These are phyloP conservation scores for Fusarium denticulatum DNA, from an alignment of 2,329 filamentous ascomycete species.

Conservation along the genomic window DNA sequence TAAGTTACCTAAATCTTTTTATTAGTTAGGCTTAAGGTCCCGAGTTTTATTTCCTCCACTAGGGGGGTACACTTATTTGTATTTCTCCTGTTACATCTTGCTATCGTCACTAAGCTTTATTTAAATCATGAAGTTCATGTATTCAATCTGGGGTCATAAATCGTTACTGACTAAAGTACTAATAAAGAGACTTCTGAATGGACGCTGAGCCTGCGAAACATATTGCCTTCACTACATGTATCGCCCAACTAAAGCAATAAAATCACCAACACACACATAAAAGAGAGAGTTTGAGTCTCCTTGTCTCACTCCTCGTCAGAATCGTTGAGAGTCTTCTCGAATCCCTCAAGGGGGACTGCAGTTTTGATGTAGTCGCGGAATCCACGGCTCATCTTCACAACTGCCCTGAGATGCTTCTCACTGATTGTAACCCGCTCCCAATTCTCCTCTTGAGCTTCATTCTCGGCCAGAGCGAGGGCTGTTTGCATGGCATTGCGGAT, in stretches of 20 bases:
- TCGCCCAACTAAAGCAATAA: not conserved
- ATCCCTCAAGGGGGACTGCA: conserved; percentile 32
- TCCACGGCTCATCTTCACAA: conserved; percentile 49
- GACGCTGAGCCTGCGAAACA: not conserved
- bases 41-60: too few relatives aligned
- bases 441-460: conserved; percentile 51
- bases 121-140: not conserved
- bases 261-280: too few relatives aligned
- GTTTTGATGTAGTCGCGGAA: conserved; percentile 48
- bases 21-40: too few relatives aligned
- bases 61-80: not conserved
- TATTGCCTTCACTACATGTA: not conserved
- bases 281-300: not conserved
- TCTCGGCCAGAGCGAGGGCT: conserved; percentile 56
- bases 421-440: conserved; percentile 44
- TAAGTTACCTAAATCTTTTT: too few relatives aligned
- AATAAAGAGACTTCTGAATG: not conserved
- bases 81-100: not conserved
- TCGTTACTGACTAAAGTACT: not conserved
- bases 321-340: conserved; percentile 32
- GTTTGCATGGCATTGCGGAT: conserved; percentile 58
- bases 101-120: not conserved
- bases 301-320: conserved; percentile 27
- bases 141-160: conserved; percentile 4
- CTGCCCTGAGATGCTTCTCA: conserved; percentile 48